A percentile compares a stretch with the other conserved stretches of the same genome.
These are phyloP conservation scores for Quercus agrifolia DNA, from an alignment of 306 rosid genomes.

Conservation along the genomic window DNA sequence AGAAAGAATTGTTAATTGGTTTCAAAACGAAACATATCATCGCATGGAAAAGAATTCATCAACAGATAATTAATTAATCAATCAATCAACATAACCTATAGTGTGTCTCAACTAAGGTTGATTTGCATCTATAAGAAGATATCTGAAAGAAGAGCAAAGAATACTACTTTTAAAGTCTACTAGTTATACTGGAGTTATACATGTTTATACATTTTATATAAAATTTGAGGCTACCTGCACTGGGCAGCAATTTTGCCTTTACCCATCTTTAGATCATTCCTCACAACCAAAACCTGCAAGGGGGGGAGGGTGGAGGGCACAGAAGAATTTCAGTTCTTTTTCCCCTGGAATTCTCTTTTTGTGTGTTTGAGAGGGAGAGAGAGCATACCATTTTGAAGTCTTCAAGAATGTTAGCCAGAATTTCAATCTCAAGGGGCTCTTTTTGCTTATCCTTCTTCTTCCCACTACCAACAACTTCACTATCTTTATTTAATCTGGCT, in stretches of 20 bases:
- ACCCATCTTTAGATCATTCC: constrained; percentile 98
- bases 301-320: neutral
- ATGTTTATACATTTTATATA: neutral
- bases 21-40: neutral
- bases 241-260: constrained; percentile 98
- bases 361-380: neutral
- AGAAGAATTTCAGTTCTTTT: neutral
- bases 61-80: neutral
- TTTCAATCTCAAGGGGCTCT: constrained; percentile 72
- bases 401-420: constrained; percentile 60
- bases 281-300: constrained; percentile 75
- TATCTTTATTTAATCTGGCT: constrained; percentile 29
- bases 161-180: neutral
- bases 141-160: neutral
- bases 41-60: neutral
- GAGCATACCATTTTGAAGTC: constrained; percentile 82
- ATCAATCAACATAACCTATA: neutral
- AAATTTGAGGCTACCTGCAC: constrained; percentile 59
- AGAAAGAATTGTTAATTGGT: neutral
- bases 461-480: constrained; percentile 21
- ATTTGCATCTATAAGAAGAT: neutral
- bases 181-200: neutral
- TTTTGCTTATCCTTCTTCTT: constrained; percentile 45
- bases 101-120: neutral
- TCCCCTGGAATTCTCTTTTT: constrained; percentile 4